Evolutionary conservation across 2,329 filamentous ascomycete species (phyloP).

Genomic region (Neofusicoccum parvum): DNA sequence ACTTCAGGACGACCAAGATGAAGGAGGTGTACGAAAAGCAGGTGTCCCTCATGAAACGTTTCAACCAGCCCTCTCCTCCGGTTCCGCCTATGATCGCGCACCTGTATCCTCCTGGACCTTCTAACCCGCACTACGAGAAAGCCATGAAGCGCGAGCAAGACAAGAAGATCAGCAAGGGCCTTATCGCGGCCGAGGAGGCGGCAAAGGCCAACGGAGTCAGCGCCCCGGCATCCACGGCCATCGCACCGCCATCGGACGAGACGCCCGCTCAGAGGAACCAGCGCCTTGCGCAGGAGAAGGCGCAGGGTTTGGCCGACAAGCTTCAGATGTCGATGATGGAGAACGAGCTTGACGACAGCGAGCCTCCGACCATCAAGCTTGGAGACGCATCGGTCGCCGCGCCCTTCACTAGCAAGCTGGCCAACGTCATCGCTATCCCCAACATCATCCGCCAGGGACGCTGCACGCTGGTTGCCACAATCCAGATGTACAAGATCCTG

Average conservation of each 20-base stretch:
- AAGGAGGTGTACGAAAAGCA: constrained; percentile 99
- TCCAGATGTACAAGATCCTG: constrained; percentile 99
- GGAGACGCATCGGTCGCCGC: constrained; percentile 96
- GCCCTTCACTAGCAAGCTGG: constrained; percentile 95
- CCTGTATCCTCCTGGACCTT: constrained; percentile 85
- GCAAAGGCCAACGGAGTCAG: constrained; percentile 26
- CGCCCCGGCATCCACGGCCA: constrained; percentile 56
- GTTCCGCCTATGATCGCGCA: constrained; percentile 92
- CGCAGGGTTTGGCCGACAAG: constrained; percentile 80
- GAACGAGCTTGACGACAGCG: constrained; percentile 79
- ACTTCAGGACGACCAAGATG: constrained; percentile 93
- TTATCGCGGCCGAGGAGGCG: constrained; percentile 46
- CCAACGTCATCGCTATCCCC: constrained; percentile 93
- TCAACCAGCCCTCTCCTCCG: constrained; percentile 91
- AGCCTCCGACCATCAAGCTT: constrained; percentile 94
- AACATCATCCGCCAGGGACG: constrained; percentile 98
- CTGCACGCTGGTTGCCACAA: constrained; percentile 95
- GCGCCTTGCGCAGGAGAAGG: constrained; percentile 60
- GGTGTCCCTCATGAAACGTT: constrained; percentile 83
- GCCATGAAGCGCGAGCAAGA: constrained; percentile 84
- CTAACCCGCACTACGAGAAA: constrained; percentile 92
- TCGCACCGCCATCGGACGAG: constrained; percentile 59
- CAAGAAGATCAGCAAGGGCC: constrained; percentile 68
- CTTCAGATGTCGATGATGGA: constrained; percentile 88
- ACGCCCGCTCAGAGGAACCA: constrained; percentile 54